phyloP scores from a whole-genome alignment of 2,329 filamentous ascomycete genomes.

The Pyrenochaeta sp. region DNA sequence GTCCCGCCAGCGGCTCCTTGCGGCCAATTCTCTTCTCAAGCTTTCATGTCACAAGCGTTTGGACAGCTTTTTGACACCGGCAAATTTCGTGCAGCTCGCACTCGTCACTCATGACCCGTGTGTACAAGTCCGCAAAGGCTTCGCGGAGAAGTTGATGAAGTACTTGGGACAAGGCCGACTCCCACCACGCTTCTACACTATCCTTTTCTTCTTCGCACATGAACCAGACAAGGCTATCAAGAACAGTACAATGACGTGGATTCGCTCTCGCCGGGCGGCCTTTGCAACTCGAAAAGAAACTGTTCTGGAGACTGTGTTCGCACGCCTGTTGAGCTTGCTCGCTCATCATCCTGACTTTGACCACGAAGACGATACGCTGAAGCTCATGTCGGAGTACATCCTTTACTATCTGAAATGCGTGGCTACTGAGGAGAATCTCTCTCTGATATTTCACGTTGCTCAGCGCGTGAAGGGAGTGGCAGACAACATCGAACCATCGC shows the following conservation, averaged over 20 bases:
- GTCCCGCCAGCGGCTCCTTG: constrained; percentile 79
- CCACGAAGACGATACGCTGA: constrained; percentile 66
- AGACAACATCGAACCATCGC: constrained; percentile 73
- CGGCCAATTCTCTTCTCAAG: constrained; percentile 81
- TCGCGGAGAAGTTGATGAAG: constrained; percentile 88
- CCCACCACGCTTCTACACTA: constrained; percentile 80
- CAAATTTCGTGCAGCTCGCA: constrained; percentile 82
- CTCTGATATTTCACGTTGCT: constrained; percentile 88
- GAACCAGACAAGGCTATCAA: constrained; percentile 80
- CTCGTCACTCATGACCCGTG: constrained; percentile 81
- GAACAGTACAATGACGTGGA: constrained; percentile 82
- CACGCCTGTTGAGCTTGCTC: constrained; percentile 83
- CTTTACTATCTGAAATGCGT: constrained; percentile 86
- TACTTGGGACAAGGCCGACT: constrained; percentile 79
- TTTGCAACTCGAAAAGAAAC: constrained; percentile 64
- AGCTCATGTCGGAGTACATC: constrained; percentile 87
- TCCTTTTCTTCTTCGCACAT: constrained; percentile 89
- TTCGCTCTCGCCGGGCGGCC: constrained; percentile 77
- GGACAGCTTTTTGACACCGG: constrained; percentile 75
- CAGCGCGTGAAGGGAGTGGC: constrained; percentile 90
- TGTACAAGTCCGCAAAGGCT: constrained; percentile 75
- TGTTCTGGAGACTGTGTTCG: constrained; percentile 81
- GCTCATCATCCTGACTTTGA: constrained; percentile 94
- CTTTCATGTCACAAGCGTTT: constrained; percentile 78
- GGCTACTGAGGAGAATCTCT: constrained; percentile 85